These are phyloP conservation scores for Geranium brycei DNA, from an alignment of 345 rosid genomes.

Conservation along the genomic window DNA sequence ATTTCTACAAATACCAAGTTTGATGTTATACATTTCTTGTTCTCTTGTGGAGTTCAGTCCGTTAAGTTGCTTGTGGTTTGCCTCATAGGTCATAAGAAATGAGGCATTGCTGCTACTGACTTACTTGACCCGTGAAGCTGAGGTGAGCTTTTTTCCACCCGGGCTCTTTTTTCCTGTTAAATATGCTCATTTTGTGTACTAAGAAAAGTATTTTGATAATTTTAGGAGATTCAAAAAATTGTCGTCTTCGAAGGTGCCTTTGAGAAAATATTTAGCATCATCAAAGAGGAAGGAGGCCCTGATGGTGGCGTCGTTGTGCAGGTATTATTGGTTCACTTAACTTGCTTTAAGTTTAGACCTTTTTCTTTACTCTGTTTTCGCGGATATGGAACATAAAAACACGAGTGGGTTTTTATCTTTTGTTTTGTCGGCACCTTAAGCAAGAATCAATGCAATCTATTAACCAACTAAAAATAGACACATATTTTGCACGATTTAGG, in stretches of 20 bases:
- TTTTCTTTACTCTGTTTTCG: background rate
- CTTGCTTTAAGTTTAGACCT: background rate
- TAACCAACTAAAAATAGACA: too few species aligned
- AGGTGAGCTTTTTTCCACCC: constrained; percentile 32
- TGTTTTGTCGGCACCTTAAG: too few species aligned
- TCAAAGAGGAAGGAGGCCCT: constrained; percentile 91
- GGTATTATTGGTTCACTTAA: constrained; percentile 26
- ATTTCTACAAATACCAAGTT: background rate
- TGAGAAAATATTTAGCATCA: constrained; percentile 86
- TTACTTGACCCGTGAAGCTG: constrained; percentile 90
- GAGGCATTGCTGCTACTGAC: constrained; percentile 95
- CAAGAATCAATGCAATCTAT: too few species aligned
- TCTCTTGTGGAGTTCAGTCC: background rate
- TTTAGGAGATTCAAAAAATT: constrained; percentile 94
- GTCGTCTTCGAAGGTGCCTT: constrained; percentile 96
- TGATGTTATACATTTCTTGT: background rate
- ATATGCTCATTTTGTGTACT: background rate
- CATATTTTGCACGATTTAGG: too few species aligned
- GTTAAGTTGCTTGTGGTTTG: constrained; percentile 11
- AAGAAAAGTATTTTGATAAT: constrained; percentile 2
- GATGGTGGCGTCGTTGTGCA: constrained; percentile 99
- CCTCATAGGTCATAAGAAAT: constrained; percentile 71
- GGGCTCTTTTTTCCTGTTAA: background rate
- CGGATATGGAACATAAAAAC: background rate
- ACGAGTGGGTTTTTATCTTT: too few species aligned